Base-by-base conservation (phyloP, 192 early-diverging fungal species). In the Backusella tuberculispora region DNA sequence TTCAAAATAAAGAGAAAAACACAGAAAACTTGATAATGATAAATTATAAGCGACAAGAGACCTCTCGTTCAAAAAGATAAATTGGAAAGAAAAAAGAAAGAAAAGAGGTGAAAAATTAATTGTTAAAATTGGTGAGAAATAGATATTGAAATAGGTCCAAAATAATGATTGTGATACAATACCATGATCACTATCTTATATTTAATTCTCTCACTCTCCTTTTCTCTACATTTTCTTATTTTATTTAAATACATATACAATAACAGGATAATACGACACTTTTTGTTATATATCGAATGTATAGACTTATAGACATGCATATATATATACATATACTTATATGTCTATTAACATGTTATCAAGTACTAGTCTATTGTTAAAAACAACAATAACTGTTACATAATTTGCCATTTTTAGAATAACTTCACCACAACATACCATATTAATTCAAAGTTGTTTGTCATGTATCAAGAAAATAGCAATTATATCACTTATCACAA, bases 1-100 rank as follows among this genome's bases (percentile, higher is more conserved):
- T 60, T 60, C 53, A 60, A 24, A 60, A 60, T 60, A 60, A 12
- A 60, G 53, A 60, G 12, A 60, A 60, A 56, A 60, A 60, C 21
- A 60, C 53, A 60, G 53, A 60, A 60, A 60, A 60, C 53, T 60
- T 60, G 53, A 60, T 60, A 13, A 26, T 60, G 53, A 60, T 60
- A 60, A 60, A 60, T 26, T 60, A 60, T 60, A 60, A 60, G 53
- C 21, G 26, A 24, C 53, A 60, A 60, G 53, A 60, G 53, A 60
- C 53, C 53, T 12, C 53, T 6, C 21, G 21, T 60, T 60, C 53
- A 24, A 60, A 60, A 60, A 60, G 53, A 60, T 60, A 60, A 24
- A 60, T 60, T 60, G 53, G 2, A 67, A 67, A 43, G 19, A 67
- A n/a, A 37, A 15, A 38, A n/a, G n/a, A n/a, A n/a, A n/a, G n/a